Conservation (phyloP, 176 grass and related monocot genomes). For the Bothriochloa decipiens region DNA sequence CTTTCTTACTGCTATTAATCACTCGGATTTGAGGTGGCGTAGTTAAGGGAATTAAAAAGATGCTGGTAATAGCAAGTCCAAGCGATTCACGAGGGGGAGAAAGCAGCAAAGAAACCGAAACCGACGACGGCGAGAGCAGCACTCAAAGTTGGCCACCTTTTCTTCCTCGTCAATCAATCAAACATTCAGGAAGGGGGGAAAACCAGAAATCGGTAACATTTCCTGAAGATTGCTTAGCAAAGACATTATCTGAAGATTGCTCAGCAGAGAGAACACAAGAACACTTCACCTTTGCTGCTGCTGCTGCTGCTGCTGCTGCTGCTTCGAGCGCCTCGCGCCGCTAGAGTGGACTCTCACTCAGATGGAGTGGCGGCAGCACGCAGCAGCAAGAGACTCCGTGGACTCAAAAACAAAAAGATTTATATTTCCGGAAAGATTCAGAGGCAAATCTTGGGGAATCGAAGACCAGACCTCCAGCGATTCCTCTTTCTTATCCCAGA, state of each 20-base stretch:
- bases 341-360: background rate
- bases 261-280: background rate
- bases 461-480: constrained; percentile 17
- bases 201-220: background rate
- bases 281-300: constrained; percentile 22
- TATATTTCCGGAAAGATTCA: constrained; percentile 37
- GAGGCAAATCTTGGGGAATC: constrained; percentile 38
- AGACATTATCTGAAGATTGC: constrained; percentile 6
- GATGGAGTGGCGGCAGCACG: background rate
- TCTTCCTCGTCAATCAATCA: background rate
- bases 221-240: background rate
- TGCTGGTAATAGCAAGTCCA: background rate
- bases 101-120: background rate
- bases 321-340: background rate
- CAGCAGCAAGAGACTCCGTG: constrained; percentile 3
- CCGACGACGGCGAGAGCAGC: background rate
- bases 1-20: constrained; percentile 30
- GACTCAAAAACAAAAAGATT: background rate
- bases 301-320: constrained; percentile 9
- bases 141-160: constrained; percentile 30
- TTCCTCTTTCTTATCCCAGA: constrained; percentile 26
- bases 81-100: constrained; percentile 17
- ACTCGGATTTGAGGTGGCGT: constrained; percentile 13
- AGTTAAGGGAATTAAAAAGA: constrained; percentile 21
- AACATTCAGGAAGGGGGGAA: background rate